phyloP scores from a whole-genome alignment of 2,329 filamentous ascomycete species.

The Phaeoacremonium minimum region DNA sequence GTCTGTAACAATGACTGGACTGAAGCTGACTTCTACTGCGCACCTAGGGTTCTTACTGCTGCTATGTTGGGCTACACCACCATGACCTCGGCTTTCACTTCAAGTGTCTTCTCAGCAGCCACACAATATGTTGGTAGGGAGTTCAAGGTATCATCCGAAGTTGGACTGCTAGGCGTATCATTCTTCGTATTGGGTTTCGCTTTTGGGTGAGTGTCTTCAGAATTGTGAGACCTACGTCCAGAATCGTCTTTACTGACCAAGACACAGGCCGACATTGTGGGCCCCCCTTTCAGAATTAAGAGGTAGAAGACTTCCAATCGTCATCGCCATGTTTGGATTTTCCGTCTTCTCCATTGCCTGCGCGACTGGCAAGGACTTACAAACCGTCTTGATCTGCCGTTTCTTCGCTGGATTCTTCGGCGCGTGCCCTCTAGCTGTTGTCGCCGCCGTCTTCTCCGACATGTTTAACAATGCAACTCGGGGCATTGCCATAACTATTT shows the following conservation, averaged over 20 bases:
- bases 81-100: constrained; percentile 66
- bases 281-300: constrained; percentile 70
- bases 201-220: constrained; percentile 48
- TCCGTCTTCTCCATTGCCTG: constrained; percentile 63
- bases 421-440: constrained; percentile 63
- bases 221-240: no score
- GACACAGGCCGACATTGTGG: constrained; percentile 56
- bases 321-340: constrained; percentile 63
- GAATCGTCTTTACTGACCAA: no score
- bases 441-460: constrained; percentile 68
- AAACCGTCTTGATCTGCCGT: constrained; percentile 65
- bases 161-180: constrained; percentile 61
- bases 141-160: constrained; percentile 58
- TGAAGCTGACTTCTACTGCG: constrained; percentile 2
- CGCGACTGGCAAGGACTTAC: constrained; percentile 63
- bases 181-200: constrained; percentile 71
- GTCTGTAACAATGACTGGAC: no score
- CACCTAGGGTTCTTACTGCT: constrained; percentile 52
- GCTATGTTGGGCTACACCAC: constrained; percentile 71
- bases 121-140: constrained; percentile 50
- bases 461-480: constrained; percentile 64
- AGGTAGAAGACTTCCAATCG: constrained; percentile 60
- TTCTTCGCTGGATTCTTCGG: constrained; percentile 74
- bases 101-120: constrained; percentile 70
- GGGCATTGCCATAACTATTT: constrained; percentile 53